phyloP scores from a whole-genome alignment of 1,139 yeast species.

The Hansenula sp. region DNA sequence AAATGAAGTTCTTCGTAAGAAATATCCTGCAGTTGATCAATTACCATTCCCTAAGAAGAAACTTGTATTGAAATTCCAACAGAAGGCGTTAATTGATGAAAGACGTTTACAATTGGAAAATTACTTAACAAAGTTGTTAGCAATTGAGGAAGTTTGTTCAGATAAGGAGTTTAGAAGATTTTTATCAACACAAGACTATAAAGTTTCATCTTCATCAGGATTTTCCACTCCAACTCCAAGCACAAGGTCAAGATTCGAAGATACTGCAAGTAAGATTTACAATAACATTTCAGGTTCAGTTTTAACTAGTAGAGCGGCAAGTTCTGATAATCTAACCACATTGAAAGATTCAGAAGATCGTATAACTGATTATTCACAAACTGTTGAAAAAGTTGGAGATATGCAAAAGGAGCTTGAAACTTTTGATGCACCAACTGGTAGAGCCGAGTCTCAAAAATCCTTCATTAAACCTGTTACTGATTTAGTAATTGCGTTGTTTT shows the following conservation, averaged over 20 bases:
- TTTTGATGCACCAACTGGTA: conserved; percentile 13
- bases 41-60: conserved; percentile 51
- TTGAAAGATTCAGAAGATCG: neutral
- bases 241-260: conserved; percentile 23
- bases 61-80: conserved; percentile 60
- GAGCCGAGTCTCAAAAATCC: conserved; percentile 27
- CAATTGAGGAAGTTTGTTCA: conserved; percentile 66
- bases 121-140: conserved; percentile 55
- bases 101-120: conserved; percentile 57
- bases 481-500: conserved; percentile 63
- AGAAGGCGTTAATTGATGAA: conserved; percentile 56
- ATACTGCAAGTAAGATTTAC: conserved; percentile 40
- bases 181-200: conserved; percentile 60
- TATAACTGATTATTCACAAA: conserved; percentile 1
- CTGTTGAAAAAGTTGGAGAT: conserved; percentile 26
- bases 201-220: conserved; percentile 1
- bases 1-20: conserved; percentile 56
- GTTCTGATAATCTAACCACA: conserved; percentile 12
- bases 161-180: conserved; percentile 71
- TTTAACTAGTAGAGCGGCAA: conserved; percentile 8
- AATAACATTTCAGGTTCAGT: conserved; percentile 33
- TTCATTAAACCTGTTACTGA: conserved; percentile 86
- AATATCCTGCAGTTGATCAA: conserved; percentile 47
- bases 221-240: conserved; percentile 2
- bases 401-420: conserved; percentile 24